Evolutionary conservation across 2,329 filamentous ascomycete genomes (phyloP).

Genomic region (Stachybotrys chartarum): DNA sequence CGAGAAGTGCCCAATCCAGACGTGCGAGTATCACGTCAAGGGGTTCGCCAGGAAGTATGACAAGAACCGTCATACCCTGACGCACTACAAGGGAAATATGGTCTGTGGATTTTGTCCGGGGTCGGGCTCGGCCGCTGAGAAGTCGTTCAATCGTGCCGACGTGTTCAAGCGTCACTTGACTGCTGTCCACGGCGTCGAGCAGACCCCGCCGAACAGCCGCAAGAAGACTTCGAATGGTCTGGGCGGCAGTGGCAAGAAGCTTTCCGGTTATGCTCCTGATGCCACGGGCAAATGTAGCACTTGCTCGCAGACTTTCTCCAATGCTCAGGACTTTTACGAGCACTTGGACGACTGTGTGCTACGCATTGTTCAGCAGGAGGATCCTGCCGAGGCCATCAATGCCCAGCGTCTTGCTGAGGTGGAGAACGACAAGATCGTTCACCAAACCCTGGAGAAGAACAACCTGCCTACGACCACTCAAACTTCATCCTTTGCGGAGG

Average conservation of each 20-base stretch:
- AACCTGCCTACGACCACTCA: slow-evolving; percentile 42
- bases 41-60: slow-evolving; percentile 94
- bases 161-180: slow-evolving; percentile 94
- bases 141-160: slow-evolving; percentile 92
- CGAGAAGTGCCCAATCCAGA: slow-evolving; percentile 89
- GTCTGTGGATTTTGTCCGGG: slow-evolving; percentile 92
- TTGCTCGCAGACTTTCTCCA: slow-evolving; percentile 83
- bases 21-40: slow-evolving; percentile 86
- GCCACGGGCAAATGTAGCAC: slow-evolving; percentile 93
- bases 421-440: slow-evolving; percentile 55
- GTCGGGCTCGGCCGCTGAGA: slow-evolving; percentile 80
- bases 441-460: slow-evolving; percentile 58
- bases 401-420: slow-evolving; percentile 59
- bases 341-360: slow-evolving; percentile 77
- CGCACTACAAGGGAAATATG: slow-evolving; percentile 97
- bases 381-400: slow-evolving; percentile 62
- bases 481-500: slow-evolving; percentile 31
- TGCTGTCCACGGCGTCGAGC: slow-evolving; percentile 85
- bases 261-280: slow-evolving; percentile 65
- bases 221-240: slow-evolving; percentile 50
- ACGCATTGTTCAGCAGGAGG: slow-evolving; percentile 64
- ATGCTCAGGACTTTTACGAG: slow-evolving; percentile 97
- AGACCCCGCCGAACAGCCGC: slow-evolving; percentile 84
- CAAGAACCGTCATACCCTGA: slow-evolving; percentile 89
- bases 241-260: slow-evolving; percentile 49